These are phyloP conservation scores for Coemansia sp. DNA, from an alignment of 192 early-diverging fungal genomes.

Conservation along the genomic window DNA sequence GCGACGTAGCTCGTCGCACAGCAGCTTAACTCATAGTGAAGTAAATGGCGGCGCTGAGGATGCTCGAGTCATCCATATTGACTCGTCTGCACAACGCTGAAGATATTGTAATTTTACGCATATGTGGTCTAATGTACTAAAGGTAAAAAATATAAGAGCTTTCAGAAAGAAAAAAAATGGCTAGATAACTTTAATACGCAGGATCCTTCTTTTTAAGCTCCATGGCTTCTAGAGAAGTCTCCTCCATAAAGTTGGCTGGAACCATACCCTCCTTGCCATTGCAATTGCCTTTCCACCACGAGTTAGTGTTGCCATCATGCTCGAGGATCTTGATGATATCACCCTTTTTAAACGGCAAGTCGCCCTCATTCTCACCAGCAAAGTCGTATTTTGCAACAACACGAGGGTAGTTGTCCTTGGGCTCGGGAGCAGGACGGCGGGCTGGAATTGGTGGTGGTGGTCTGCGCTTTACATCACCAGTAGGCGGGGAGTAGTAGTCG, in stretches of 20 bases:
- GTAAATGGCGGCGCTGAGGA: neutral
- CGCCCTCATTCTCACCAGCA: constrained; percentile 71
- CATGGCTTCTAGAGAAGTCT: constrained; percentile 8
- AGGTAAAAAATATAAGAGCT: neutral
- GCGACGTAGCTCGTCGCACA: constrained; percentile 6
- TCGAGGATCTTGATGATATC: constrained; percentile 78
- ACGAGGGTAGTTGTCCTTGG: constrained; percentile 14
- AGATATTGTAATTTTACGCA: neutral
- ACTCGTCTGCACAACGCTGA: neutral
- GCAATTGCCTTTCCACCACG: constrained; percentile 84
- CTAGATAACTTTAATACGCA: neutral
- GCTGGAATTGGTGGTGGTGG: constrained; percentile 54
- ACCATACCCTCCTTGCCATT: constrained; percentile 67
- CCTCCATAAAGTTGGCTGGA: constrained; percentile 73
- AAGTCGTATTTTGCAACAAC: constrained; percentile 87
- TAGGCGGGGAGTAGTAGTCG: constrained; percentile 19
- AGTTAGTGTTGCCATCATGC: constrained; percentile 59
- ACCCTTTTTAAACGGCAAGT: constrained; percentile 81
- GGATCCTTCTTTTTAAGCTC: constrained; percentile 1
- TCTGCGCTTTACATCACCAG: constrained; percentile 25
- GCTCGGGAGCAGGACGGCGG: constrained; percentile 24
- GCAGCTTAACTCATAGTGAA: too few relatives aligned
- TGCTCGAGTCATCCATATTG: constrained; percentile 13
- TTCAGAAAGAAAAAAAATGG: neutral
- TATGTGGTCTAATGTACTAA: constrained; percentile 1